Percentiles rank a stretch among this genome's conserved stretches.
These are phyloP conservation scores for Lagenidium giganteum DNA, from an alignment of 352 stramenopile genomes.

Conservation along the genomic window DNA sequence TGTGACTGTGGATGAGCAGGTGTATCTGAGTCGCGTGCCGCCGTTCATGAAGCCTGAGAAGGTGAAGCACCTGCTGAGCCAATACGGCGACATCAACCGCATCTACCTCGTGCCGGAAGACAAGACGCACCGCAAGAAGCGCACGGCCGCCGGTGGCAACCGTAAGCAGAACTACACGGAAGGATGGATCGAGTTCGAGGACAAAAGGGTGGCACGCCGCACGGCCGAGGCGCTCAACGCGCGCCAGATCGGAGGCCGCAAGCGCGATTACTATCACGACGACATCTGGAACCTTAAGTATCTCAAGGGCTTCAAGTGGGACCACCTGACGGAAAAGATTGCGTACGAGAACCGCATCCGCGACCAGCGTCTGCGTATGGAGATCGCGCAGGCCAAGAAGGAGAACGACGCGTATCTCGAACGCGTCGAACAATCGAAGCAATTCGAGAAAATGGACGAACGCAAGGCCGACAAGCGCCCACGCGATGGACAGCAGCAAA, in stretches of 20 bases:
- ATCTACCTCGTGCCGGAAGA: conserved; percentile 97
- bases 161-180: conserved; percentile 87
- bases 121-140: conserved; percentile 83
- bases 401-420: conserved; percentile 78
- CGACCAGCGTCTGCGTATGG: conserved; percentile 68
- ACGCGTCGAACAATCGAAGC: conserved; percentile 73
- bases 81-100: conserved; percentile 90
- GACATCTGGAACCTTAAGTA: conserved; percentile 99
- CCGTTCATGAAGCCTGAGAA: conserved; percentile 96
- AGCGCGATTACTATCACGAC: conserved; percentile 93
- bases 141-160: conserved; percentile 78
- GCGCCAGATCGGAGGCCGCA: conserved; percentile 86
- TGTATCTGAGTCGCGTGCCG: conserved; percentile 94
- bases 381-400: conserved; percentile 78
- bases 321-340: conserved; percentile 97
- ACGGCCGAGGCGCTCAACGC: conserved; percentile 92
- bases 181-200: conserved; percentile 97
- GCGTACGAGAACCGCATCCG: conserved; percentile 77
- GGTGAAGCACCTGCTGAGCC: conserved; percentile 84
- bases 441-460: conserved; percentile 74
- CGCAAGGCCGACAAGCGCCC: conserved; percentile 59
- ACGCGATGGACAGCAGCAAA: conserved; percentile 16
- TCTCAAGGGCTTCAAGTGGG: conserved; percentile 97
- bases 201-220: conserved; percentile 93
- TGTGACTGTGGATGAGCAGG: too few species aligned